These are phyloP conservation scores for Juncus effusus DNA, from an alignment of 176 grass and related monocot species.

Conservation along the genomic window DNA sequence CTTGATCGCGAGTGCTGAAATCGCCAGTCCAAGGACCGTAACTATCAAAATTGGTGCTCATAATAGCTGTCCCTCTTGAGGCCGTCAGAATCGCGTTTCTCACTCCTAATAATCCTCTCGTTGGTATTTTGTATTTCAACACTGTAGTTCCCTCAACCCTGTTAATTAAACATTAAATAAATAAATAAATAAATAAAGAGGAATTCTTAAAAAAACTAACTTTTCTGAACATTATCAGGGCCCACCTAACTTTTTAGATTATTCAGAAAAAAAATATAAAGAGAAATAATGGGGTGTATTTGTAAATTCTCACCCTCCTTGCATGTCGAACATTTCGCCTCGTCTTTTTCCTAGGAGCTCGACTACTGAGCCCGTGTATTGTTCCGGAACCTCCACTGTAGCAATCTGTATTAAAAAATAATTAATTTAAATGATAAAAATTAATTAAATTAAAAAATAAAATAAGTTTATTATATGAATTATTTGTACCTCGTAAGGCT, in stretches of 20 bases:
- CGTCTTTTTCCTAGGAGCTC: slow-evolving; percentile 94
- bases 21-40: slow-evolving; percentile 82
- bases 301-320: slow-evolving; percentile 43
- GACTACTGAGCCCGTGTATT: slow-evolving; percentile 79
- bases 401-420: slow-evolving; percentile 56
- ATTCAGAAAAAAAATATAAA: not conserved
- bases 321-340: slow-evolving; percentile 94
- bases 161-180: slow-evolving; percentile 32
- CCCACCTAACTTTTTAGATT: not conserved
- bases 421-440: slow-evolving; percentile 29
- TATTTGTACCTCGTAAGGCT: slow-evolving; percentile 78
- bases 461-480: not conserved
- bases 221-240: not conserved
- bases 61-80: slow-evolving; percentile 81
- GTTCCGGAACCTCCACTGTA: slow-evolving; percentile 90
- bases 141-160: slow-evolving; percentile 76
- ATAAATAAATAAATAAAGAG: slow-evolving; percentile 15
- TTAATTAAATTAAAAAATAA: not conserved
- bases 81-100: slow-evolving; percentile 87
- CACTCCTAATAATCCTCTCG: slow-evolving; percentile 90
- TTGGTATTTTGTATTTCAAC: slow-evolving; percentile 93
- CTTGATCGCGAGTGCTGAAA: slow-evolving; percentile 68
- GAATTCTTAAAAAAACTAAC: not conserved
- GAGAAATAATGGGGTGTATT: not conserved
- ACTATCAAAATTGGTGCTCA: slow-evolving; percentile 91